Base-by-base conservation (phyloP, 495 filamentous ascomycete genomes). In the Hypoxylon trugodes region DNA sequence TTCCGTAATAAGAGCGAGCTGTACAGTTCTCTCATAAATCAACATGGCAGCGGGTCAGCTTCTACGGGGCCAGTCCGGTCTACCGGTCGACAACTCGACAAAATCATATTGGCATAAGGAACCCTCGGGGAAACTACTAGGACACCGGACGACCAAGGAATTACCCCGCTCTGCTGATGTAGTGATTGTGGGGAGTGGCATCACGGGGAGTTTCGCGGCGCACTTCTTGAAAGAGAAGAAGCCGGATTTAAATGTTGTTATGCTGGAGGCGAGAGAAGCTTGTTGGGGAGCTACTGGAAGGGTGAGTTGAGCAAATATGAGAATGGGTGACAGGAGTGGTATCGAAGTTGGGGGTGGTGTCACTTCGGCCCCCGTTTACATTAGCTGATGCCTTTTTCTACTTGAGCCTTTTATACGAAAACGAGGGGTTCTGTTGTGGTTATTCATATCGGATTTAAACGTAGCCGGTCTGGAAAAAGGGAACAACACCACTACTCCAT, bases 231-330 rank as follows among this genome's bases (percentile, higher is more conserved):
- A 70, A 42, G 73, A 70, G 24, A 66, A 73, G 38, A 54, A 52
- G 40, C 67, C 66, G 19, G 64, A 52, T 1, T 59, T 74, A 46
- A 80, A 74, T 6, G 72, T 93, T 0, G 80, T 92, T 1, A 87
- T 95, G 81, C 77, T 96, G 1, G 92, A 96, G 73, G 90, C 91
- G 4, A 81, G 91, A 45, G 86, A 90, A 73, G 85, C 87, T 6
- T 93, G 89, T 69, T 91, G 82, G 77, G 92, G 92, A 12, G 92
- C 91, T 13, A 95, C 92, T 0, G 91, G 91, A 0, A 77, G 91
- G 56, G 84, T 86, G 48, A 70, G 79, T 76, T 1, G 9, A 46
- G 12, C 3, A 0, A 21, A 19, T n/a, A 5, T 4, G 19, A 16
- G 26, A 38, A 38, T n/a, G 9, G 10, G 2, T 38, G 12, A 18